These are phyloP conservation scores for Monosporascus sp. DNA, from an alignment of 2,329 filamentous ascomycete species.

Conservation along the genomic window DNA sequence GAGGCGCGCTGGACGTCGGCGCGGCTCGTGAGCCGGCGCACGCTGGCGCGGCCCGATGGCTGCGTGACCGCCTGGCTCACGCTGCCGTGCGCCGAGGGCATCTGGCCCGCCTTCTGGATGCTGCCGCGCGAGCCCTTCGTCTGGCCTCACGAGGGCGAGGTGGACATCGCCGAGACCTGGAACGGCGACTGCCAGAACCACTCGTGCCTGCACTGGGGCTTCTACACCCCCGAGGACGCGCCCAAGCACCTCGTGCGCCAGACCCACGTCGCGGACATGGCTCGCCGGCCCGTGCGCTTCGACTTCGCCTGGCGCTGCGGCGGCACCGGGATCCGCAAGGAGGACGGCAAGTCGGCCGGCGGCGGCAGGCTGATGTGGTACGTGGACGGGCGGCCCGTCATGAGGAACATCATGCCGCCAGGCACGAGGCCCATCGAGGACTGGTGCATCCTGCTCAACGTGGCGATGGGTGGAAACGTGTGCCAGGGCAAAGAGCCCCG, in stretches of 20 bases:
- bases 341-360: constrained; percentile 33
- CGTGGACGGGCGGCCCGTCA: constrained; percentile 51
- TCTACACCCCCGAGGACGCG: constrained; percentile 46
- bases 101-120: constrained; percentile 60
- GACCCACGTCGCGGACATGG: constrained; percentile 45
- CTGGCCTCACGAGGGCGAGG: constrained; percentile 55
- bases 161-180: constrained; percentile 59
- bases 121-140: constrained; percentile 51
- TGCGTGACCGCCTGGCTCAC: constrained; percentile 46
- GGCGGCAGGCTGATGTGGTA: constrained; percentile 51
- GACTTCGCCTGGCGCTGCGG: constrained; percentile 53
- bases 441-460: constrained; percentile 51
- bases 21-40: constrained; percentile 47
- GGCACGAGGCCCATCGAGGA: constrained; percentile 51
- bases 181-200: constrained; percentile 52
- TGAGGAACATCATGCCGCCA: constrained; percentile 48
- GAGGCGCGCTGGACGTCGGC: constrained; percentile 48
- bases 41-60: constrained; percentile 44
- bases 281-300: constrained; percentile 41
- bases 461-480: constrained; percentile 59
- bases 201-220: constrained; percentile 55
- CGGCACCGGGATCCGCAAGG: constrained; percentile 35
- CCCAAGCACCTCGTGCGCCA: constrained; percentile 52
- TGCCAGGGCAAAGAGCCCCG: constrained; percentile 45
- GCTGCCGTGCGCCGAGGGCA: constrained; percentile 48